Base-by-base conservation (phyloP, 2,329 filamentous ascomycete species). In the Paecilomyces variotii region DNA sequence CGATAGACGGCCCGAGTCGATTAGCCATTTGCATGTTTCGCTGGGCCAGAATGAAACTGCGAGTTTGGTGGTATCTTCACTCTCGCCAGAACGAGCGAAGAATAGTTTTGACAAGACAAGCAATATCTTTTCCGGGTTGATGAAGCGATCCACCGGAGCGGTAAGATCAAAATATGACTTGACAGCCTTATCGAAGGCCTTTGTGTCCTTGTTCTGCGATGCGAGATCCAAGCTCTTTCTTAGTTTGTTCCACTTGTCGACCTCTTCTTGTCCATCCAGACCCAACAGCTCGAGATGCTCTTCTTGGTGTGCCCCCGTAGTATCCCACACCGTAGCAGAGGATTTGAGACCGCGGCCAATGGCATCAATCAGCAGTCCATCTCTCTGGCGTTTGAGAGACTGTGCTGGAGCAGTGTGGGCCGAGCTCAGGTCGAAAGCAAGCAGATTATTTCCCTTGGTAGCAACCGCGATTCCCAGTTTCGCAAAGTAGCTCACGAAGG, bases 401-500 rank as follows among this genome's bases (percentile, higher is more conserved):
- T 65, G 62, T 5, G 65, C 68, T 2, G 64, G 63, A 9, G 66
- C 62, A 30, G 61, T 66, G 54, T 72, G 62, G 19, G 72, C 63
- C 26, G 71, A 65, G 45, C 66, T 72, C 53, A 80, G 62, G 58
- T 80, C 78, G 56, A 79, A 76, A 3, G 74, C 74, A 52, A 79
- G 64, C n/a, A 80, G 64, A 4, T 72, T 72, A 39, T 71, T 74
- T 52, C 74, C 73, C 54, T 72, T 72, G 19, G 70, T 70, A 11
- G 75, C 78, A 26, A 80, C 67, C 11, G 74, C 72, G 51, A 78
- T 68, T 25, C 73, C 72, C 25, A 78, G 68, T 54, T 78, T 76
- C 12, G 75, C 69, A 54, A 76, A 79, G 61, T 78, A 78, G 35
- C 72, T 72, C 55, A 79, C 67, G 58, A 79, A 77, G 10, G 64